Base-by-base conservation (phyloP, 2,329 filamentous ascomycete genomes). In the Diaporthe velutina region DNA sequence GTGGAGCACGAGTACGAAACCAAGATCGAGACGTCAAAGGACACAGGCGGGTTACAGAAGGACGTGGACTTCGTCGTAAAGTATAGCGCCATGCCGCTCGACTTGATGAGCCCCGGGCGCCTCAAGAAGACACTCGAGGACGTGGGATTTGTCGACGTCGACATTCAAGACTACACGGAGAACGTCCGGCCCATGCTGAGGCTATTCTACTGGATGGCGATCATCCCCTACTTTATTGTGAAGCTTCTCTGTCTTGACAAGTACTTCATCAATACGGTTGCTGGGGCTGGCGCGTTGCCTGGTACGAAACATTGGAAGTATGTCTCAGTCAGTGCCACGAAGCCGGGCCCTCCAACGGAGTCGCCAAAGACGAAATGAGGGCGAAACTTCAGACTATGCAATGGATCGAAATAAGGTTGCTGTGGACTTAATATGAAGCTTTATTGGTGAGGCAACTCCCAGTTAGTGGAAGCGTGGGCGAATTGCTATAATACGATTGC, bases 1-100 rank as follows among this genome's bases (percentile, higher is more conserved):
- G 85, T 83, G 1, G 78, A 88, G 60, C 83, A 85, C 77, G 87
- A 90, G 76, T 88, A 88, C 77, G 85, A 88, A 73, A 84, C 88
- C 75, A 80, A 83, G 30, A 79, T 85, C 68, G 70, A 73, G n/a
- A 77, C 77, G 12, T 71, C 75, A 74, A 45, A 77, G 75, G 74
- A 79, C 52, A 76, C 80, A 38, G 74, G 83, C 74, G 77, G 81
- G 28, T 68, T 83, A 70, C 79, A 79, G 13, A 71, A 79, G 9
- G 81, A 80, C 6, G 83, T 84, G 82, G 74, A 73, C 8, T 78
- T 82, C 66, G 82, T 88, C 33, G 87, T 87, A 76, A 79, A 84
- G 58, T 82, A 83, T 58, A 82, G 85, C 1, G 83, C 85, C 19
- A 88, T 88, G 87, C 86, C 85, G 19, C 84, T 86, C 8, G 84